Conservation (phyloP, 768 basidiomycete species). For the Pleurotus platypus region DNA sequence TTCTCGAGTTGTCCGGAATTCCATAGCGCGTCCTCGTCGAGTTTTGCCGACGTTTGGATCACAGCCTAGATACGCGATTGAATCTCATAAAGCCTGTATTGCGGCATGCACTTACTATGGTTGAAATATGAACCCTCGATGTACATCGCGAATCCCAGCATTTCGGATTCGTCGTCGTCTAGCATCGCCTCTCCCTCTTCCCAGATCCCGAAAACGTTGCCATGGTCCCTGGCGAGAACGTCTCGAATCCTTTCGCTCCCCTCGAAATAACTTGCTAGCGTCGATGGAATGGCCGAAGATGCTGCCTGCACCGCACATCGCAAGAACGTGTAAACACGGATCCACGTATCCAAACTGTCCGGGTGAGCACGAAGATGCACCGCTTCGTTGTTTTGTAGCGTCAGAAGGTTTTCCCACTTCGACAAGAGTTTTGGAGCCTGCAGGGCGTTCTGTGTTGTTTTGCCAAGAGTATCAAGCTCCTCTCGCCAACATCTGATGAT, state of each 20-base stretch:
- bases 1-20: constrained; percentile 41
- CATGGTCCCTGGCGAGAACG: constrained; percentile 54
- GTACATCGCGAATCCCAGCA: constrained; percentile 67
- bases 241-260: constrained; percentile 45
- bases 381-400: constrained; percentile 58
- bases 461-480: constrained; percentile 15
- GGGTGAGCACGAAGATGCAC: constrained; percentile 41
- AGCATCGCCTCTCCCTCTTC: constrained; percentile 25
- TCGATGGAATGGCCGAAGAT: constrained; percentile 7
- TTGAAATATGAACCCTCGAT: constrained; percentile 64
- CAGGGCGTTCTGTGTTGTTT: background rate
- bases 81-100: background rate
- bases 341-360: constrained; percentile 45
- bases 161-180: constrained; percentile 29
- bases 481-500: constrained; percentile 42
- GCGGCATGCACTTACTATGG: constrained; percentile 41
- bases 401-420: constrained; percentile 49
- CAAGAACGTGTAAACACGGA: constrained; percentile 54
- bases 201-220: constrained; percentile 71
- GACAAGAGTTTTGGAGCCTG: constrained; percentile 1
- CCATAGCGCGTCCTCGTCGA: constrained; percentile 38
- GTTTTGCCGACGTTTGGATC: constrained; percentile 47
- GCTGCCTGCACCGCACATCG: constrained; percentile 24
- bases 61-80: constrained; percentile 35
- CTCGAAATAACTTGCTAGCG: constrained; percentile 29